phyloP scores from a whole-genome alignment of 176 grass and related monocot genomes.

The Carex pumila region DNA sequence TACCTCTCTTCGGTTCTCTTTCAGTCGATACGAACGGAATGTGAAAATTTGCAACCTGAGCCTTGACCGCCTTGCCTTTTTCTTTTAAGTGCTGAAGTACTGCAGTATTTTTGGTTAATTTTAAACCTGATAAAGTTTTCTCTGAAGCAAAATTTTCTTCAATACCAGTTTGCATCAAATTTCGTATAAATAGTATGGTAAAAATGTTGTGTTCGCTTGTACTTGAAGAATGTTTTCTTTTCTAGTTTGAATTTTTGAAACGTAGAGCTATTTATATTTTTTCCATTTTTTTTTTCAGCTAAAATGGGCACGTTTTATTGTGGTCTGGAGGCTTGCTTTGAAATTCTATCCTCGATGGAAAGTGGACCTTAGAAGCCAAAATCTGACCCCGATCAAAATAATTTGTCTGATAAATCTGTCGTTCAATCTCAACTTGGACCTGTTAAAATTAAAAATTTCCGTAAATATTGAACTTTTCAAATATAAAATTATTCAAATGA shows the following conservation, averaged over 20 bases:
- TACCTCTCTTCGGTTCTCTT: slow-evolving; percentile 79
- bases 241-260: neutral
- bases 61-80: slow-evolving; percentile 30
- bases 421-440: no score
- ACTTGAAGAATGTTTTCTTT: neutral
- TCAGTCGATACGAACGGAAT: slow-evolving; percentile 79
- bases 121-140: neutral
- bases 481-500: no score
- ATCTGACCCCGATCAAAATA: no score
- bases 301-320: neutral
- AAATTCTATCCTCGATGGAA: no score
- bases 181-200: neutral
- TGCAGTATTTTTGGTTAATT: slow-evolving; percentile 2
- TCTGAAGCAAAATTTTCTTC: neutral
- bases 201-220: neutral
- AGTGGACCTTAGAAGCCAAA: no score
- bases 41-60: slow-evolving; percentile 84
- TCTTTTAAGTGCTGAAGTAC: neutral
- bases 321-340: neutral
- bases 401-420: no score
- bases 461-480: no score
- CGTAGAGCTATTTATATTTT: neutral
- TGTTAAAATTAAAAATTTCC: no score
- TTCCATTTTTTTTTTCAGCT: neutral
- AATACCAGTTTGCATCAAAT: neutral